phyloP scores from a whole-genome alignment of 2,329 filamentous ascomycete species.

The Fusarium haematococcum region DNA sequence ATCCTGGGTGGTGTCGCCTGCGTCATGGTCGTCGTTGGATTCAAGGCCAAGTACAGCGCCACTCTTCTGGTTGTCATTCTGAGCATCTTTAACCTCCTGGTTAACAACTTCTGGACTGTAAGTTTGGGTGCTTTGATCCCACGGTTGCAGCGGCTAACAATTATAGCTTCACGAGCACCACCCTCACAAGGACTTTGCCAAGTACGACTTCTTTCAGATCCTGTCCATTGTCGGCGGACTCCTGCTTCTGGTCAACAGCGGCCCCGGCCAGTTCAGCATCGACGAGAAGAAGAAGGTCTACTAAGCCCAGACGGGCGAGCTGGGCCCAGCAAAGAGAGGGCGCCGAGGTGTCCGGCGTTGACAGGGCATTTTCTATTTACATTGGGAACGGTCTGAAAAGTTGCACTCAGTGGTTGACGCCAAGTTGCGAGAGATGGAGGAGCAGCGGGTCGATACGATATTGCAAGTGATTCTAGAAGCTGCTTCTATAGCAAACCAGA shows the following conservation, averaged over 20 bases:
- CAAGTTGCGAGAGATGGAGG: conserved; percentile 14
- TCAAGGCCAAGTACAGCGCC: conserved; percentile 99
- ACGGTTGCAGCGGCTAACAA: background rate
- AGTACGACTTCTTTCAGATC: conserved; percentile 99
- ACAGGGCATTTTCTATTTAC: conserved; percentile 38
- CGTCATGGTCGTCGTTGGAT: conserved; percentile 98
- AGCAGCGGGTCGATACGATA: conserved; percentile 23
- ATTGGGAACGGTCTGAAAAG: conserved; percentile 33
- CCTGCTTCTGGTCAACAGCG: conserved; percentile 97
- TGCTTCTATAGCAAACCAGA: conserved; percentile 31
- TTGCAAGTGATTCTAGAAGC: conserved; percentile 22
- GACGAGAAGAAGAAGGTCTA: conserved; percentile 99
- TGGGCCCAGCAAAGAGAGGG: conserved; percentile 16
- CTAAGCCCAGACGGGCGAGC: conserved; percentile 57
- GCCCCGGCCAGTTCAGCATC: conserved; percentile 95
- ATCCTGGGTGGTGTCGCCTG: conserved; percentile 89
- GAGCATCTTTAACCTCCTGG: conserved; percentile 94
- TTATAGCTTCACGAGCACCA: conserved; percentile 92
- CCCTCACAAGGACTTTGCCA: conserved; percentile 99
- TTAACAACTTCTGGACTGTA: conserved; percentile 99
- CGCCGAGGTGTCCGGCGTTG: conserved; percentile 38
- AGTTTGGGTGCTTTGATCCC: conserved; percentile 51
- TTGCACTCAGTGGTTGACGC: conserved; percentile 9
- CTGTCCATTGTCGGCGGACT: conserved; percentile 98
- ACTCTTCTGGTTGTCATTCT: conserved; percentile 94